Percentiles rank a stretch among this genome's conserved stretches.
Evolutionary conservation across 768 basidiomycete genomes (phyloP).

Genomic region (Jaapia argillacea): DNA sequence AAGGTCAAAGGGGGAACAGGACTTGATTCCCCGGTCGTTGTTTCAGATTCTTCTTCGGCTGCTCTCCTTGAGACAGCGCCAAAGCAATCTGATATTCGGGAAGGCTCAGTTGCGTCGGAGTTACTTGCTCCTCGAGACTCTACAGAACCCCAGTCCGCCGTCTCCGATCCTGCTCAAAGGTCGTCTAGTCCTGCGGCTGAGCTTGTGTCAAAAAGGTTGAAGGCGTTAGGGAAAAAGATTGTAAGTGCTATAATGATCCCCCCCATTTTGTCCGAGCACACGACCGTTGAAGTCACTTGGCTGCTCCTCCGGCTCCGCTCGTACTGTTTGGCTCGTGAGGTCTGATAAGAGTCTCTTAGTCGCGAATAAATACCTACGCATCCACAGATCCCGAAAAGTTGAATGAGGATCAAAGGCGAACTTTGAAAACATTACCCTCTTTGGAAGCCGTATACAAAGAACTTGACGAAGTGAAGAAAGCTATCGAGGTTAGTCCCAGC

Average conservation of each 20-base stretch:
- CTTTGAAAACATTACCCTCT: slow-evolving; percentile 59
- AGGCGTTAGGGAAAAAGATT: slow-evolving; percentile 75
- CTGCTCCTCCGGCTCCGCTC: too few species aligned
- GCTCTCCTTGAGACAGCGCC: slow-evolving; percentile 41
- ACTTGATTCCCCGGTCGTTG: slow-evolving; percentile 39
- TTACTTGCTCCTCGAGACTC: slow-evolving; percentile 24
- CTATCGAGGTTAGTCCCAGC: slow-evolving; percentile 54
- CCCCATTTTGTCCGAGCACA: not conserved
- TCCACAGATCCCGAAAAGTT: slow-evolving; percentile 58
- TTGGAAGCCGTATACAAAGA: slow-evolving; percentile 78
- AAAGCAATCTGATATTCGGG: slow-evolving; percentile 34
- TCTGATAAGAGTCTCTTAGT: too few species aligned
- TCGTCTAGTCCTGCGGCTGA: slow-evolving; percentile 78
- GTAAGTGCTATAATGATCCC: slow-evolving; percentile 29
- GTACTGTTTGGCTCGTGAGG: too few species aligned
- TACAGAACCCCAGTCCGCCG: slow-evolving; percentile 32
- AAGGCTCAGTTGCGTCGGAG: slow-evolving; percentile 37
- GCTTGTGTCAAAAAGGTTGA: slow-evolving; percentile 69
- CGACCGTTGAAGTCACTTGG: slow-evolving; percentile 5
- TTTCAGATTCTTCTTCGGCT: slow-evolving; percentile 36
- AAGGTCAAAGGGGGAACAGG: slow-evolving; percentile 30
- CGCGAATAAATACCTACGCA: slow-evolving; percentile 64
- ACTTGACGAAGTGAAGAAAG: slow-evolving; percentile 74
- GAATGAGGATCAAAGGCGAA: slow-evolving; percentile 81
- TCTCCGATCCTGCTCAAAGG: slow-evolving; percentile 44